Base-by-base conservation (phyloP, 2,329 filamentous ascomycete genomes). In the Graphilbum fragrans region DNA sequence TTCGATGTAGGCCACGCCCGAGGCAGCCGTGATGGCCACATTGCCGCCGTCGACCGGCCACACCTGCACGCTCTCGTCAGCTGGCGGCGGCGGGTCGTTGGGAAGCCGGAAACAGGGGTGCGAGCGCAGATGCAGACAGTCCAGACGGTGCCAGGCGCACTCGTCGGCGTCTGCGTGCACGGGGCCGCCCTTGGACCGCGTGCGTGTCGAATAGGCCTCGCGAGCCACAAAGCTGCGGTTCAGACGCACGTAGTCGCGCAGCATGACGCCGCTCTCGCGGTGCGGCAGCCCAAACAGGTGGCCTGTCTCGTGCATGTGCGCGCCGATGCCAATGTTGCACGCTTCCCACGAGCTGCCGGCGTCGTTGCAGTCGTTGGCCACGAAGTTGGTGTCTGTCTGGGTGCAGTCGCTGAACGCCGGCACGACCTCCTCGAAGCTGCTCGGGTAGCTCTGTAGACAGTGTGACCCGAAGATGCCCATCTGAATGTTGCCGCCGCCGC, bases 381-480 rank as follows among this genome's bases (percentile, higher is more conserved):
- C 78, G 51, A 74, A 74, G 32, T 77, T 73, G 10, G 80, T 84
- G 55, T 96, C 86, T 1, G 87, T 95, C 25, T 81, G 77, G 3
- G 88, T 94, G 59, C 87, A 94, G 59, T 96, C 88, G 16, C 77
- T 82, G 53, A 96, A 94, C 6, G 87, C 82, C 18, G 86, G 79
- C 5, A 86, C 83, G 1, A 96, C 82, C 54, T 96, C 90, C 57
- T 96, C 90, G 34, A 98, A 74, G 53, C 75, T 82, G 3, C 82
- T 74, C 3, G 92, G 92, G 56, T 95, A 96, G 58, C 85, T 93
- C 54, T 95, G 86, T 47, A 96, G 67, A 53, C 80, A 82, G 54
- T 95, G 88, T 3, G 90, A 95, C 14, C 92, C 92, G 56, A 94
- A 96, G 41, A 96, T 82, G 22, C 82, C 88, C 41, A 96, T 66